phyloP scores from a whole-genome alignment of 2,329 filamentous ascomycete species.

The Zymoseptoria pseudotritici region DNA sequence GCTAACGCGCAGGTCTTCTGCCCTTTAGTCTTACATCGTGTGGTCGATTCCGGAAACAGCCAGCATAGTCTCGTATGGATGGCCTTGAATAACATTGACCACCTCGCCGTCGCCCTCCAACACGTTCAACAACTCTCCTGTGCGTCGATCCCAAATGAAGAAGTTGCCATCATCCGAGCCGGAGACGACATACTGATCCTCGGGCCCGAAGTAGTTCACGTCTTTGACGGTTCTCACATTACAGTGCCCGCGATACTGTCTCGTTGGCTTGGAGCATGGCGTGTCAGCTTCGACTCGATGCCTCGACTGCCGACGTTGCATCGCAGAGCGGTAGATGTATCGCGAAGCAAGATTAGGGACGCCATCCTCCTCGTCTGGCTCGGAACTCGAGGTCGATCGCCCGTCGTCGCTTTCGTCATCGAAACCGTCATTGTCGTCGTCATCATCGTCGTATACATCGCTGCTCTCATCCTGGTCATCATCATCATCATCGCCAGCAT shows the following conservation, averaged over 20 bases:
- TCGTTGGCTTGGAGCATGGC: constrained; percentile 50
- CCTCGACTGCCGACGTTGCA: constrained; percentile 40
- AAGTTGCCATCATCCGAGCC: constrained; percentile 60
- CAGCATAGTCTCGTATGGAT: constrained; percentile 60
- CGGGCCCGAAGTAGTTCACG: constrained; percentile 59
- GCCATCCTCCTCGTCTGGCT: constrained; percentile 32
- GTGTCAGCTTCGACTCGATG: constrained; percentile 48
- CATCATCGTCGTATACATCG: constrained; percentile 13
- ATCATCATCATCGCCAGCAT: constrained; percentile 12
- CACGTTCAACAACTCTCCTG: constrained; percentile 54
- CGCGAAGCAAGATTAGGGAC: constrained; percentile 27
- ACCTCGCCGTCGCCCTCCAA: constrained; percentile 60
- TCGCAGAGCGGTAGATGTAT: constrained; percentile 42
- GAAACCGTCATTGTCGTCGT: constrained; percentile 20
- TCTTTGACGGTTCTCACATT: constrained; percentile 63
- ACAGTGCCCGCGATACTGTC: constrained; percentile 56
- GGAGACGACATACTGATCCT: constrained; percentile 62
- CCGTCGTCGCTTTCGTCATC: constrained; percentile 19
- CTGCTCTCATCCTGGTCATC: constrained; percentile 1
- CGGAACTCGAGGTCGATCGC: constrained; percentile 24
- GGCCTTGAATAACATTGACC: constrained; percentile 62
- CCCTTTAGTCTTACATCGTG: constrained; percentile 39
- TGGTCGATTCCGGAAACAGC: constrained; percentile 61
- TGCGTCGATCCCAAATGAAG: constrained; percentile 63
- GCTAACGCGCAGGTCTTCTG: too few species aligned